Percentiles rank a stretch among this genome's conserved stretches.
phyloP scores from a whole-genome alignment of 768 basidiomycete genomes.

The Lentinula edodes region DNA sequence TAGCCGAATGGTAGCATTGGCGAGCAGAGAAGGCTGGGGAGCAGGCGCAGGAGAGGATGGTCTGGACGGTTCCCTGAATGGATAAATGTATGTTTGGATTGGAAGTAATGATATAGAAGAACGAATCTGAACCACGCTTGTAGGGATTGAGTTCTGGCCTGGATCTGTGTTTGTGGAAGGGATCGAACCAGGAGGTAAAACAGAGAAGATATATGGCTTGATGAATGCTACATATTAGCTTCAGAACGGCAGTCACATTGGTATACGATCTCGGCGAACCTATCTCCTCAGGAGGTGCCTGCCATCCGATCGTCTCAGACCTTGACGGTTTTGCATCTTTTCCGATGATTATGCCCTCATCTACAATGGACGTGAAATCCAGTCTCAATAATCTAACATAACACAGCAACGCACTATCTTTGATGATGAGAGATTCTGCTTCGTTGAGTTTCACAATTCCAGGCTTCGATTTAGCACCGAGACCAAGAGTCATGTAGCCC shows the following conservation, averaged over 20 bases:
- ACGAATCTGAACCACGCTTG: conserved; percentile 62
- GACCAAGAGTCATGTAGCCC: conserved; percentile 80
- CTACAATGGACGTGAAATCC: conserved; percentile 27
- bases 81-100: conserved; percentile 60
- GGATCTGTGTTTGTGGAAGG: conserved; percentile 22
- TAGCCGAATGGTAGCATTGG: conserved; percentile 55
- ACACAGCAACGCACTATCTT: conserved; percentile 58
- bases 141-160: conserved; percentile 26
- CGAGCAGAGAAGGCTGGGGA: conserved; percentile 14
- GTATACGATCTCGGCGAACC: conserved; percentile 32
- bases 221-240: conserved; percentile 45
- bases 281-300: conserved; percentile 77
- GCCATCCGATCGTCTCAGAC: conserved; percentile 57
- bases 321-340: conserved; percentile 50
- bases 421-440: conserved; percentile 64
- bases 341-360: conserved; percentile 63
- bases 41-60: conserved; percentile 17
- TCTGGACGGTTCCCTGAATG: conserved; percentile 38
- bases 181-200: conserved; percentile 66
- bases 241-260: background rate
- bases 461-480: conserved; percentile 72
- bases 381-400: background rate
- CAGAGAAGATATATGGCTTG: conserved; percentile 72
- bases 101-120: conserved; percentile 62
- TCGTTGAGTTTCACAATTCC: conserved; percentile 49